Evolutionary conservation across 1,284 basidiomycete species (phyloP).

Genomic region (Exsudoporus floridanus): DNA sequence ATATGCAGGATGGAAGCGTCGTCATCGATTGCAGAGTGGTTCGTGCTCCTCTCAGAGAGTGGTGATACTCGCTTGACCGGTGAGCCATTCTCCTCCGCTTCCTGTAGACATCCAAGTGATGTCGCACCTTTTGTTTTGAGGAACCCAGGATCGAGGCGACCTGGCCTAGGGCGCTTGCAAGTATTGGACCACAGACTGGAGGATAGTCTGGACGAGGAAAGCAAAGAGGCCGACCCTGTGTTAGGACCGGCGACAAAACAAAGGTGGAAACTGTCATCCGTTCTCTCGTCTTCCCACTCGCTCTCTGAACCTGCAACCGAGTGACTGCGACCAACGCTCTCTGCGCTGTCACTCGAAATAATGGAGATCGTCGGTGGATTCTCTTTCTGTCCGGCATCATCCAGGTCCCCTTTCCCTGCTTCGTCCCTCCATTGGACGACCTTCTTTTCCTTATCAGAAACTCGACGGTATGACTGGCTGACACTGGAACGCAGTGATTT

Average conservation of each 20-base stretch:
- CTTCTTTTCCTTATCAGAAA: slow-evolving; percentile 71
- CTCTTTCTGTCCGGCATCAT: slow-evolving; percentile 60
- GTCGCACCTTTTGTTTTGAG: slow-evolving; percentile 56
- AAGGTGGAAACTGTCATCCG: slow-evolving; percentile 66
- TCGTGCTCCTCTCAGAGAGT: slow-evolving; percentile 63
- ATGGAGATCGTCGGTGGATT: slow-evolving; percentile 45
- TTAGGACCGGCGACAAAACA: slow-evolving; percentile 45
- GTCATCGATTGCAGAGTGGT: slow-evolving; percentile 35
- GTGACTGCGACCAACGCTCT: slow-evolving; percentile 29
- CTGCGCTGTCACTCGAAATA: slow-evolving; percentile 32
- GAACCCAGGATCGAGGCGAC: slow-evolving; percentile 67
- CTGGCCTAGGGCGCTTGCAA: slow-evolving; percentile 53
- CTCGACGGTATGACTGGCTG: slow-evolving; percentile 58
- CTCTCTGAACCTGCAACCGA: slow-evolving; percentile 68
- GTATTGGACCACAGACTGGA: slow-evolving; percentile 14
- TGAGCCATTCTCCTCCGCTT: slow-evolving; percentile 62
- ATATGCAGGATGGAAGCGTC: slow-evolving; percentile 24
- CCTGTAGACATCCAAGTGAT: slow-evolving; percentile 62
- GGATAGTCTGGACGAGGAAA: slow-evolving; percentile 19
- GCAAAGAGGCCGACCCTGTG: slow-evolving; percentile 18
- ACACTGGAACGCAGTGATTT: slow-evolving; percentile 69
- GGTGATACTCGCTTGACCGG: slow-evolving; percentile 41
- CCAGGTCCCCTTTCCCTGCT: slow-evolving; percentile 78
- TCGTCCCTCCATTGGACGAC: slow-evolving; percentile 90
- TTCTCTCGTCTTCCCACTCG: slow-evolving; percentile 87